Percentiles rank a stretch among this genome's conserved stretches.
Conservation (phyloP, 2,329 filamentous ascomycete species). For the Fusarium abutilonis region DNA sequence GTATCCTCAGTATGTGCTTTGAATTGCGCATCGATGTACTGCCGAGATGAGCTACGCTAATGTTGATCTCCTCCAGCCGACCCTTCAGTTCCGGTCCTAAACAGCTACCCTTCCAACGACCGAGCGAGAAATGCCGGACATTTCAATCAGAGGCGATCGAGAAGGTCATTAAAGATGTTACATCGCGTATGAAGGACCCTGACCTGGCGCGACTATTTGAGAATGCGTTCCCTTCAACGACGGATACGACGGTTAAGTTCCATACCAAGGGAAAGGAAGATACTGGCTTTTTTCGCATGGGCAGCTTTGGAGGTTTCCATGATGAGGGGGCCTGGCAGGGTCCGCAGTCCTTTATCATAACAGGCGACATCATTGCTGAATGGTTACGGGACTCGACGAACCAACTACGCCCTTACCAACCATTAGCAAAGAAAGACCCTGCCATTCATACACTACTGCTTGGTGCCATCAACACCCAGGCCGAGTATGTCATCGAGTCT, state of each 20-base stretch:
- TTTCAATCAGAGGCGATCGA: constrained; percentile 90
- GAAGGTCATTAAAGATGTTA: constrained; percentile 85
- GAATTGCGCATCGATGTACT: not conserved
- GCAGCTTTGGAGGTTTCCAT: constrained; percentile 42
- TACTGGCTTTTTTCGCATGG: constrained; percentile 51
- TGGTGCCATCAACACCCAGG: constrained; percentile 95
- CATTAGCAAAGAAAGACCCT: constrained; percentile 81
- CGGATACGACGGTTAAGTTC: constrained; percentile 90
- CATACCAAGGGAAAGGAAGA: constrained; percentile 72
- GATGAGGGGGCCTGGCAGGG: constrained; percentile 79
- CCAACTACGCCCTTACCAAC: constrained; percentile 90
- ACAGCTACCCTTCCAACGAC: constrained; percentile 85
- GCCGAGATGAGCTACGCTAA: constrained; percentile 4
- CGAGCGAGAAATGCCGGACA: constrained; percentile 82
- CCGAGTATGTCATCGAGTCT: constrained; percentile 91
- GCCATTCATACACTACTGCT: constrained; percentile 82
- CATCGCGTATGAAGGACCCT: constrained; percentile 79
- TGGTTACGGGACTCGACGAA: constrained; percentile 95
- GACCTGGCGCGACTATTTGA: constrained; percentile 94
- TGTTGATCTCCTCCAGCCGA: constrained; percentile 60
- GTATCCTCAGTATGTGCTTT: constrained; percentile 51
- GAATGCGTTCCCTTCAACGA: constrained; percentile 87
- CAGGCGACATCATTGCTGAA: constrained; percentile 90
- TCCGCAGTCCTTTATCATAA: constrained; percentile 91
- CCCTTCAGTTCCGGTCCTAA: constrained; percentile 84